phyloP scores from a whole-genome alignment of 176 grass and related monocot genomes.

The Phyllostachys edulis region DNA sequence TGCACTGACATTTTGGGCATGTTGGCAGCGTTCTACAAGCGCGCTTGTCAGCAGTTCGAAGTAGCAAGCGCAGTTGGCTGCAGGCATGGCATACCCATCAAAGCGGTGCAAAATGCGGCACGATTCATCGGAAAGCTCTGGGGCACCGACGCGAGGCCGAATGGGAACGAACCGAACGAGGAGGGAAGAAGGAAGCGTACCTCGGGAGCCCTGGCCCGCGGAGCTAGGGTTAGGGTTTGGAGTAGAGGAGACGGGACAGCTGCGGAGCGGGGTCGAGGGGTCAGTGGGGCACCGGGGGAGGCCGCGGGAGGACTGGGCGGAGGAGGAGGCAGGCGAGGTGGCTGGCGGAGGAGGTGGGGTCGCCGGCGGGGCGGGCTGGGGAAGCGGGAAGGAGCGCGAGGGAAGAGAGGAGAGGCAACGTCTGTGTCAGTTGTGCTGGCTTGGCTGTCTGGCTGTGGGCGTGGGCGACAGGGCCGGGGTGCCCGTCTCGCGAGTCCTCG shows the following conservation, averaged over 20 bases:
- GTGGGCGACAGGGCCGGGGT: no score
- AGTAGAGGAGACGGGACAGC: neutral
- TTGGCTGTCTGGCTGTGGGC: no score
- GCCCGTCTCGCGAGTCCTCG: no score
- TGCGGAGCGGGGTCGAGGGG: neutral
- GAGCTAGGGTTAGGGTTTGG: slow-evolving; percentile 70
- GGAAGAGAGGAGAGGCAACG: neutral
- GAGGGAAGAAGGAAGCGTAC: slow-evolving; percentile 13
- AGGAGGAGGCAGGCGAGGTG: neutral
- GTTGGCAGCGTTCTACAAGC: neutral
- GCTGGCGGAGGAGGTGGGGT: neutral
- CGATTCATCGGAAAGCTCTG: no score
- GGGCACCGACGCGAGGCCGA: neutral
- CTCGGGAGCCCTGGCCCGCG: neutral
- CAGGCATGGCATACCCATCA: neutral
- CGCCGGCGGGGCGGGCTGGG: slow-evolving; percentile 18
- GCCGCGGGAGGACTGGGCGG: neutral
- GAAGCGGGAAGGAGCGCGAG: slow-evolving; percentile 38
- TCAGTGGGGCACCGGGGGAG: neutral
- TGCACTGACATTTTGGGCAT: neutral
- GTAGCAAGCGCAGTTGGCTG: no score
- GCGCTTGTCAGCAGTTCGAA: no score
- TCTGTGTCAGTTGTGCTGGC: neutral
- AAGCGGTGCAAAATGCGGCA: no score
- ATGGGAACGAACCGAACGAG: neutral